Evolutionary conservation across 441 rosid species (phyloP), one percentile per base, ranked within the genome.

Genomic region (Macaranga tanarius): DNA sequence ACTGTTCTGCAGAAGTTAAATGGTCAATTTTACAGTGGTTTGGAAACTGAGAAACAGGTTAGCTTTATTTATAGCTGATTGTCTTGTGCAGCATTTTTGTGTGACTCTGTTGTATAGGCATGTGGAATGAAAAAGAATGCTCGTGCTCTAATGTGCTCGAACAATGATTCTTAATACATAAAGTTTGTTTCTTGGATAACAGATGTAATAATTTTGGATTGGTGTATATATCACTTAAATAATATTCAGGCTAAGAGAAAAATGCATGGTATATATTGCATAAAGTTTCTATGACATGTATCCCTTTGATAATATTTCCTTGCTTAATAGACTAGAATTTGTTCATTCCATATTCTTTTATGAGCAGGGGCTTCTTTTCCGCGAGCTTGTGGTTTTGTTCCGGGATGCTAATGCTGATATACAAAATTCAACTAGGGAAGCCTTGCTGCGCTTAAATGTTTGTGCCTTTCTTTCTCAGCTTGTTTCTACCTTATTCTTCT

Each of bases 391-490:
- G 69, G 62, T 81, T 70, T 65, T 94, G 82, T 87, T 82, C 77
- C 86, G 86, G 70, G 82, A 84, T 78, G 64, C 83, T 65, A 84
- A 80, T 79, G 92, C 84, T 70, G 83, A 81, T 72, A 79, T 96
- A 75, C 99, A 89, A 69, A 81, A 83, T 81, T 91, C 90, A 71
- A 84, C 91, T 75, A 86, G 89, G 77, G 97, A 88, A 57, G 93
- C 99, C 57, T 45, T 94, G 73, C 79, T 89, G 79, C 93, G 89
- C 55, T 77, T 96, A 80, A 87, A 92, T 79, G 99, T 96, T 72
- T 78, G 84, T 78, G 79, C 70, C 50, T 73, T 72, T 78, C 62
- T 75, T 68, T 10, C 63, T 73, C 50, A 26, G 70, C 34, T 67
- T 76, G 19, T 34, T 59, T 38, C 60, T 4, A 10, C 59, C 28